Evolutionary conservation across 1,139 yeast species (phyloP).

Genomic region (Magnusiomyces sp.): DNA sequence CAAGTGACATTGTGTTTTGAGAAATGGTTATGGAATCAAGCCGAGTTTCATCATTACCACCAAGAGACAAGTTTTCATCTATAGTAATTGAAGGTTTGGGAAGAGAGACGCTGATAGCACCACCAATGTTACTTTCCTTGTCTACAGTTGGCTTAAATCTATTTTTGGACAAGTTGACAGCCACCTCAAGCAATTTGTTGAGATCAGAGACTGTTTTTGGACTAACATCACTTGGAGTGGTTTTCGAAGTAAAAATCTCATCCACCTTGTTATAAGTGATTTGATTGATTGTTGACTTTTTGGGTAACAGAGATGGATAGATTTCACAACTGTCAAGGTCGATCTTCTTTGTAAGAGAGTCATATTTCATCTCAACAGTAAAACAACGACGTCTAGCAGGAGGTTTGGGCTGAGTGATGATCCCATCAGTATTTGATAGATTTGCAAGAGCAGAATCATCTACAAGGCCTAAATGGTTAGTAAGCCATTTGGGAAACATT

Average conservation of each 20-base stretch:
- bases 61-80: no score
- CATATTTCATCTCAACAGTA: constrained; percentile 38
- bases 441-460: constrained; percentile 26
- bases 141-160: constrained; percentile 24
- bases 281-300: constrained; percentile 39
- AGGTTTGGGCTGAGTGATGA: no score
- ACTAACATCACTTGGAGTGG: not conserved
- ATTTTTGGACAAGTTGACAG: constrained; percentile 27
- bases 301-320: constrained; percentile 33
- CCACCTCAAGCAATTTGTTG: constrained; percentile 29
- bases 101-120: constrained; percentile 1
- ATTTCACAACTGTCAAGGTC: constrained; percentile 19
- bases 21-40: no score
- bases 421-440: no score
- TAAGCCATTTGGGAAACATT: constrained; percentile 61
- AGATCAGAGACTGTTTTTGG: constrained; percentile 30
- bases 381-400: constrained; percentile 46
- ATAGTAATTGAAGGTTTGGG: constrained; percentile 1
- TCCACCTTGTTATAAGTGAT: constrained; percentile 47
- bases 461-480: constrained; percentile 45
- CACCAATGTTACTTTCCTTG: constrained; percentile 16
- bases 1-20: no score
- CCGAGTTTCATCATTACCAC: no score
- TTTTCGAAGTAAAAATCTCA: constrained; percentile 25
- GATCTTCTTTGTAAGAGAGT: constrained; percentile 28